These are phyloP conservation scores for Sclerotinia minor DNA, from an alignment of 2,329 filamentous ascomycete genomes.

Conservation along the genomic window DNA sequence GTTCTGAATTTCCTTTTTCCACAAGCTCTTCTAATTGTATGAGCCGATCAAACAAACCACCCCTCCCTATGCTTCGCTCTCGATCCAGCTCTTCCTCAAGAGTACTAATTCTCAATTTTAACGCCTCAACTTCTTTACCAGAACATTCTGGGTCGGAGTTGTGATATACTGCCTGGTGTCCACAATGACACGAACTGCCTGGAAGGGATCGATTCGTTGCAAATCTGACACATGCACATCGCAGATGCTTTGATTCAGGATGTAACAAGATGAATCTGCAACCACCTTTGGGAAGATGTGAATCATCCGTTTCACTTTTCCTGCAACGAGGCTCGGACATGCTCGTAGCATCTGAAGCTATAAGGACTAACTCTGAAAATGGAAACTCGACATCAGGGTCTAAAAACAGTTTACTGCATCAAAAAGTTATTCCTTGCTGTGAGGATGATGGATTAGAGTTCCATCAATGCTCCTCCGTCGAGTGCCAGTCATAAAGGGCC, in stretches of 20 bases:
- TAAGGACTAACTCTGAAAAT: slow-evolving; percentile 36
- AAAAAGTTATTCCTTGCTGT: neutral
- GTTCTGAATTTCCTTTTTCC: slow-evolving; percentile 54
- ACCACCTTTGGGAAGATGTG: slow-evolving; percentile 55
- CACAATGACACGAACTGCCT: slow-evolving; percentile 58
- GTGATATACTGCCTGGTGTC: slow-evolving; percentile 61
- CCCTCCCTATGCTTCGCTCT: slow-evolving; percentile 39
- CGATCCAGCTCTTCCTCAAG: slow-evolving; percentile 49
- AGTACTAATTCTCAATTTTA: slow-evolving; percentile 49
- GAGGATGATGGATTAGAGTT: neutral
- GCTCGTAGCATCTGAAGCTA: slow-evolving; percentile 33
- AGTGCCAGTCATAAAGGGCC: neutral
- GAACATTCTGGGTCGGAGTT: slow-evolving; percentile 48
- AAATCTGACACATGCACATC: slow-evolving; percentile 60
- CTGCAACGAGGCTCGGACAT: slow-evolving; percentile 40
- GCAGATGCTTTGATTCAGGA: slow-evolving; percentile 57
- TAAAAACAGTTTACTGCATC: neutral
- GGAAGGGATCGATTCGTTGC: slow-evolving; percentile 55
- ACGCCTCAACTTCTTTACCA: slow-evolving; percentile 51
- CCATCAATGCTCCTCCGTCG: neutral
- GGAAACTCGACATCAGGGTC: slow-evolving; percentile 24
- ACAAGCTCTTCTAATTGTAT: slow-evolving; percentile 54
- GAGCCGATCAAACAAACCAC: slow-evolving; percentile 35
- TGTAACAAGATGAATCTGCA: slow-evolving; percentile 60
- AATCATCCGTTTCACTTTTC: slow-evolving; percentile 43